Evolutionary conservation across 192 early-diverging fungal species (phyloP).

Genomic region (Mycoemilia scoparia): DNA sequence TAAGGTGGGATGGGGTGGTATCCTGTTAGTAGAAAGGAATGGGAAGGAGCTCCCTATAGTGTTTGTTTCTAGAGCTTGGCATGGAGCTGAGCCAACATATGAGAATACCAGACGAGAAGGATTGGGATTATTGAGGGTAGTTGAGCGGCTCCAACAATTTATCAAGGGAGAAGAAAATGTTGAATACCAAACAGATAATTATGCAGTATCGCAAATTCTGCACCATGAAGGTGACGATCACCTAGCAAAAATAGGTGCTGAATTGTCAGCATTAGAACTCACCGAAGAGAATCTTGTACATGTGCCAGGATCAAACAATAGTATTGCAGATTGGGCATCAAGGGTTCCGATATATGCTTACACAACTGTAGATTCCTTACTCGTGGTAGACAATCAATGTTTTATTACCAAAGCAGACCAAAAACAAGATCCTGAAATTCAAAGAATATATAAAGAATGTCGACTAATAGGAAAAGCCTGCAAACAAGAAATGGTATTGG

Average conservation of each 20-base stretch:
- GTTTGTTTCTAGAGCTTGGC: constrained; percentile 2
- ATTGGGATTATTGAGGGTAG: not conserved
- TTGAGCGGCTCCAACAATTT: not conserved
- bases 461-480: no score
- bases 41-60: constrained; percentile 1
- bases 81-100: constrained; percentile 1
- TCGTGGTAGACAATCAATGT: no score
- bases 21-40: not conserved
- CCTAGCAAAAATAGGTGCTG: not conserved
- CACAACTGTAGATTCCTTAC: no score
- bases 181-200: constrained; percentile 1
- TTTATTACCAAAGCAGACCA: no score
- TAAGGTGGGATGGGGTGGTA: constrained; percentile 3
- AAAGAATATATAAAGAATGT: no score
- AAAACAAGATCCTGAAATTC: no score
- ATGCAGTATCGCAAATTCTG: not conserved
- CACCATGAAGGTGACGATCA: constrained; percentile 1
- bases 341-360: no score
- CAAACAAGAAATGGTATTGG: no score
- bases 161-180: constrained; percentile 1
- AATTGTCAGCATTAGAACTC: no score
- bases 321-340: no score
- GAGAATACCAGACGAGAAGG: not conserved
- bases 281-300: no score
- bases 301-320: no score